These are phyloP conservation scores for Colletotrichum phormii DNA, from an alignment of 2,329 filamentous ascomycete species.

Conservation along the genomic window DNA sequence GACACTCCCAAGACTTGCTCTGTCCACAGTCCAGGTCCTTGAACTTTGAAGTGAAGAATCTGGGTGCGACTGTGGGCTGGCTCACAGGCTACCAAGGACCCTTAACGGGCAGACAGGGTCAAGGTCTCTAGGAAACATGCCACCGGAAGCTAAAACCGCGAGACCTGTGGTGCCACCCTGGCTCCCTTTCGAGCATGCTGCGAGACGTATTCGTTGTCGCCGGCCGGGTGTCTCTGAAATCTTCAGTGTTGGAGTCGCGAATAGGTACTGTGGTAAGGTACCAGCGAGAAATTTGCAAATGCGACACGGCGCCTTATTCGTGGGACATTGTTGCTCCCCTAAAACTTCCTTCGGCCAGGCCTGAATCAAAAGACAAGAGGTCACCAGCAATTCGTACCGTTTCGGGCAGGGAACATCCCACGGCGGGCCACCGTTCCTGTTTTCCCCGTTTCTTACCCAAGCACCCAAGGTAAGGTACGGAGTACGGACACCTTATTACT, in stretches of 20 bases:
- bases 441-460: conserved; percentile 12
- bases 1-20: background rate
- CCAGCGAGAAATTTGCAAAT: background rate
- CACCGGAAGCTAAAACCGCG: conserved; percentile 12
- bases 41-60: background rate
- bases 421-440: conserved; percentile 11
- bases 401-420: conserved; percentile 19
- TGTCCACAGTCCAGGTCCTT: background rate
- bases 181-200: background rate
- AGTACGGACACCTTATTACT: too few species aligned
- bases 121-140: conserved; percentile 21
- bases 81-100: background rate
- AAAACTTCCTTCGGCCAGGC: background rate
- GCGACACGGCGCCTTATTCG: conserved; percentile 18
- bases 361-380: background rate
- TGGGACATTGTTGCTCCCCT: conserved; percentile 3
- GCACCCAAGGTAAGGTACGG: too few species aligned
- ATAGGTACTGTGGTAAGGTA: background rate
- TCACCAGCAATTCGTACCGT: background rate
- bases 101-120: background rate
- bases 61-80: background rate
- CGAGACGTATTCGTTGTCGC: background rate
- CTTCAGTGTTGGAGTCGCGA: background rate
- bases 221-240: background rate
- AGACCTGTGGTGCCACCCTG: conserved; percentile 28